phyloP scores from a whole-genome alignment of 106 monocot genomes.

The Gastrodia elata region DNA sequence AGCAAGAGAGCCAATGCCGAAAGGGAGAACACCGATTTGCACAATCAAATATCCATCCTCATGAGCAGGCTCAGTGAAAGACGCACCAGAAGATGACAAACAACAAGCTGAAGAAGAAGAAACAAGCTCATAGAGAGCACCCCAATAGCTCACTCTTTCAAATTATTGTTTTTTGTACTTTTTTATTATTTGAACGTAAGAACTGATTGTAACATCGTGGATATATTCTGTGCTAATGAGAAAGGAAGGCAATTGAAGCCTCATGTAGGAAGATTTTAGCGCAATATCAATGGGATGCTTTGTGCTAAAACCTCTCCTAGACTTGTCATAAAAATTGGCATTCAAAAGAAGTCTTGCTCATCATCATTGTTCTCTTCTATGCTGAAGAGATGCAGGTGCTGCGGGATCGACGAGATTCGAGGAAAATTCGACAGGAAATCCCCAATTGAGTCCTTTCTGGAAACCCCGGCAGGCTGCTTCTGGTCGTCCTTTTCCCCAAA shows the following conservation, averaged over 20 bases:
- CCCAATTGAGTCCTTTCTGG: conserved; percentile 38
- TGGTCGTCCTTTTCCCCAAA: conserved; percentile 7
- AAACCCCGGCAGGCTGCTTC: conserved; percentile 2
- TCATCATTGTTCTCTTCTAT: background rate
- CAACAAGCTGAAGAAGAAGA: conserved; percentile 28
- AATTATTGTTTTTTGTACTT: no score
- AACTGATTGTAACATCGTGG: no score
- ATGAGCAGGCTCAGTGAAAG: conserved; percentile 78
- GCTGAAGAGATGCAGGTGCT: conserved; percentile 12
- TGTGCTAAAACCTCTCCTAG: no score
- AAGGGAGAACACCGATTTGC: conserved; percentile 63
- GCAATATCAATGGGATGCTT: no score
- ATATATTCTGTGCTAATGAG: no score
- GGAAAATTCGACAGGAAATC: conserved; percentile 30
- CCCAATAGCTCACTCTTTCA: no score
- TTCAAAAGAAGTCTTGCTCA: background rate
- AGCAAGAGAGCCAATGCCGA: conserved; percentile 64
- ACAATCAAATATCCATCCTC: conserved; percentile 73
- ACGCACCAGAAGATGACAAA: no score
- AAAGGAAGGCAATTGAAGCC: no score
- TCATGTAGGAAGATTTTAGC: no score
- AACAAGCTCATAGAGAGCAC: conserved; percentile 9
- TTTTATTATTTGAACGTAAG: no score
- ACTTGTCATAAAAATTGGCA: no score
- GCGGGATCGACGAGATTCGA: conserved; percentile 28